Percentiles rank a stretch among this genome's conserved stretches.
phyloP scores from a whole-genome alignment of 225 moss, liverwort and hornwort species.

The Neckera pumila region DNA sequence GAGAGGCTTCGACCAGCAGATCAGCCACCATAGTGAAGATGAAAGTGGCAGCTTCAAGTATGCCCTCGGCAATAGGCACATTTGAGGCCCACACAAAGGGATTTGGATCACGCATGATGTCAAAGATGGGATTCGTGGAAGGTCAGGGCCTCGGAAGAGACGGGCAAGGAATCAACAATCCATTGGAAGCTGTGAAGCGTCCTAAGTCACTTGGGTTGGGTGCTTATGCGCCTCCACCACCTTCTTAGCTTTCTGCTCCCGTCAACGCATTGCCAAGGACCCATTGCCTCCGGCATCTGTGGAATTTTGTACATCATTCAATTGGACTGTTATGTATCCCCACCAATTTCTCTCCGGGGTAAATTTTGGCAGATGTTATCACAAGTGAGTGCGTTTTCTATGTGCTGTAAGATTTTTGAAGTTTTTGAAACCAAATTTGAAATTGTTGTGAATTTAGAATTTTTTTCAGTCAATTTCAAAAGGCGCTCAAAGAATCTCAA shows the following conservation, averaged over 20 bases:
- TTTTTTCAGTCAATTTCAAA: not conserved
- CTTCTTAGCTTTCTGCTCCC: not conserved
- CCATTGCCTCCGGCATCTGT: not conserved
- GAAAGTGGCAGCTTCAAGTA: not conserved
- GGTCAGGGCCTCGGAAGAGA: conserved; percentile 83
- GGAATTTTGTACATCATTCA: not conserved
- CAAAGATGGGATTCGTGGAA: conserved; percentile 85
- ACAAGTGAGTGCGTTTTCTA: not conserved
- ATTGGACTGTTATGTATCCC: not conserved
- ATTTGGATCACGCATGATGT: conserved; percentile 94
- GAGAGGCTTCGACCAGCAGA: conserved; percentile 32
- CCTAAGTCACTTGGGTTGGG: conserved; percentile 90
- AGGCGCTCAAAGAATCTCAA: not conserved
- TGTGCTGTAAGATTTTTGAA: not conserved
- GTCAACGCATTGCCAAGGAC: not conserved
- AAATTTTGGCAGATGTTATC: not conserved
- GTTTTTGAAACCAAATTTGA: not conserved
- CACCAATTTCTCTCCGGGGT: not conserved
- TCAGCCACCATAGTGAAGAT: conserved; percentile 1
- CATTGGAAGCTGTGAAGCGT: conserved; percentile 74
- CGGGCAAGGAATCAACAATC: conserved; percentile 72
- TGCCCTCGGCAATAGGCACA: conserved; percentile 24
- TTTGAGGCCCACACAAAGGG: conserved; percentile 92
- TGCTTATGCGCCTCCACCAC: conserved; percentile 43
- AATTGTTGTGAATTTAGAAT: not conserved